Evolutionary conservation across 257 asterid genomes (phyloP).

Genomic region (Prunella vulgaris): DNA sequence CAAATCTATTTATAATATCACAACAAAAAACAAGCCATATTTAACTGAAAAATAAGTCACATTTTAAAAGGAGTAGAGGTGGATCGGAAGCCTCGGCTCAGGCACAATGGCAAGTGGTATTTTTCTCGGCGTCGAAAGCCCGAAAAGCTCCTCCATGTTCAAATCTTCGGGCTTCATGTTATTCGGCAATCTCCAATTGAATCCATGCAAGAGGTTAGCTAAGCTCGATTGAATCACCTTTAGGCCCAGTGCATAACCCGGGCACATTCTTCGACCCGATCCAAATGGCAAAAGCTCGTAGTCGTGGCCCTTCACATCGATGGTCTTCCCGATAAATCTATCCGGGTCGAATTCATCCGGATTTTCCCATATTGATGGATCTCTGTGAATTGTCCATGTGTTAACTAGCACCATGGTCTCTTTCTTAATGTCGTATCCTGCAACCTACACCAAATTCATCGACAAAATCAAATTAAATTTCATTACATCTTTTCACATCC

Average conservation of each 20-base stretch:
- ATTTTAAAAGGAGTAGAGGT: conserved; percentile 23
- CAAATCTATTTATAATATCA: not conserved
- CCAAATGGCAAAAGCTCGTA: conserved; percentile 59
- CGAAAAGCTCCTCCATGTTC: conserved; percentile 57
- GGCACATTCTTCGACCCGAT: conserved; percentile 65
- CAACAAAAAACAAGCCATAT: not conserved
- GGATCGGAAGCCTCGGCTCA: conserved; percentile 39
- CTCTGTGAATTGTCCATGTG: conserved; percentile 65
- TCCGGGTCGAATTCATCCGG: conserved; percentile 48
- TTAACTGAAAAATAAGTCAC: not conserved
- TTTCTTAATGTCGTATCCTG: conserved; percentile 43
- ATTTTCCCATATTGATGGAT: conserved; percentile 50
- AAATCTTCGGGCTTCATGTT: conserved; percentile 32
- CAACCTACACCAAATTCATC: conserved; percentile 22
- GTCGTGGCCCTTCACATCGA: conserved; percentile 57
- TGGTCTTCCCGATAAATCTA: conserved; percentile 38
- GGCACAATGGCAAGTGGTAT: conserved; percentile 31
- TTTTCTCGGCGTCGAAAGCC: conserved; percentile 49
- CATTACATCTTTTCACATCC: too few species aligned
- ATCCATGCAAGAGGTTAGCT: conserved; percentile 53
- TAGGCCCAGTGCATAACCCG: conserved; percentile 53
- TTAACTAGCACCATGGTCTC: conserved; percentile 46
- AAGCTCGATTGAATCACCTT: conserved; percentile 54
- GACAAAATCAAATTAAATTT: not conserved
- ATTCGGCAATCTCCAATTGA: conserved; percentile 38